Percentiles rank a stretch among this genome's conserved stretches.
Evolutionary conservation across 1,284 basidiomycete genomes (phyloP).

Genomic region (Leccinum griseonigrum): DNA sequence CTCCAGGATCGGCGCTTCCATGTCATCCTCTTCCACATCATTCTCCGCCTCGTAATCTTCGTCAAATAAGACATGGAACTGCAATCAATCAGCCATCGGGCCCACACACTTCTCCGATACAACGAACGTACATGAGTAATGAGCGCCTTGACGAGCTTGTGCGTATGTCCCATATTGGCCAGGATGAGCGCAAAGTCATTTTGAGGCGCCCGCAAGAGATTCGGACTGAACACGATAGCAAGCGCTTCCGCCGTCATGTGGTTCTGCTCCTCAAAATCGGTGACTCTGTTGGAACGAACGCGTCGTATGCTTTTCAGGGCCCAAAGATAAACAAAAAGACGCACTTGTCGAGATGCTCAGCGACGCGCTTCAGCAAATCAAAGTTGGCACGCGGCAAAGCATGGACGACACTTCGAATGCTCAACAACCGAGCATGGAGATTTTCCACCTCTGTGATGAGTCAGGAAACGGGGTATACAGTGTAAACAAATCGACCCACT

Average conservation of each 20-base stretch:
- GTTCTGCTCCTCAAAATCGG: conserved; percentile 81
- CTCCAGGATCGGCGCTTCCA: conserved; percentile 47
- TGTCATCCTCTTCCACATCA: conserved; percentile 46
- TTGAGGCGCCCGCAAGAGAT: conserved; percentile 65
- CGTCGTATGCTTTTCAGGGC: conserved; percentile 4
- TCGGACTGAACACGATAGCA: conserved; percentile 81
- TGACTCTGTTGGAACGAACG: conserved; percentile 49
- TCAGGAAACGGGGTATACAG: conserved; percentile 4
- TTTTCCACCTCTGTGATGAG: conserved; percentile 54
- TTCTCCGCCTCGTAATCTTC: conserved; percentile 43
- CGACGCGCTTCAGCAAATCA: conserved; percentile 68
- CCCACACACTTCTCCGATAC: neutral
- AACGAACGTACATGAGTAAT: conserved; percentile 65
- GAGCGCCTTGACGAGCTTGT: conserved; percentile 73
- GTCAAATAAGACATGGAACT: conserved; percentile 53
- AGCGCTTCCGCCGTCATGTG: conserved; percentile 84
- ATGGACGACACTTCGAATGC: conserved; percentile 65
- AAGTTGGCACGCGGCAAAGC: conserved; percentile 69
- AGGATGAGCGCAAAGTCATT: conserved; percentile 74
- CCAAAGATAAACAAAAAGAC: conserved; percentile 19
- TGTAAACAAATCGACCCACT: conserved; percentile 39
- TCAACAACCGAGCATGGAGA: conserved; percentile 61
- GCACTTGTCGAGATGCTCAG: conserved; percentile 80
- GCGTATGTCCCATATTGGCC: conserved; percentile 73
- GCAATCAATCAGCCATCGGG: conserved; percentile 7